phyloP scores from a whole-genome alignment of 441 rosid genomes.

The Biscutella laevigata region DNA sequence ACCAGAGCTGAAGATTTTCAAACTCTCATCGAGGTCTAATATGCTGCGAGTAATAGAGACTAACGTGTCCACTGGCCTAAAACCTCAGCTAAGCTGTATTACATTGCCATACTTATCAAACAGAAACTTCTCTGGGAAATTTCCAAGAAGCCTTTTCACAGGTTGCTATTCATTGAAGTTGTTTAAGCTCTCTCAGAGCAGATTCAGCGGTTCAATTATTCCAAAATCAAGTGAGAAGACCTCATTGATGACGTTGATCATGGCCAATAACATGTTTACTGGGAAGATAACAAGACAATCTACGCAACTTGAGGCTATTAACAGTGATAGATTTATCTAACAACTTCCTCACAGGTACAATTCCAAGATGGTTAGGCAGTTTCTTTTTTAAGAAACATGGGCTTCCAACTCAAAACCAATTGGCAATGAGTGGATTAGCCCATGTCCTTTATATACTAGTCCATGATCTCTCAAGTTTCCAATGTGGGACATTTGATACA shows the following conservation, averaged over 20 bases:
- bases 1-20: conserved; percentile 19
- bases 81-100: conserved; percentile 7
- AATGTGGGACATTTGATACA: no score
- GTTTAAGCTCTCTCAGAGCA: conserved; percentile 19
- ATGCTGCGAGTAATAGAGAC: conserved; percentile 10
- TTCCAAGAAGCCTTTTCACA: background rate
- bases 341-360: conserved; percentile 14
- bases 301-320: background rate
- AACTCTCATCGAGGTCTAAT: background rate
- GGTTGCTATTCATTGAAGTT: background rate
- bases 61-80: background rate
- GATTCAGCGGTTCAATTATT: conserved; percentile 13
- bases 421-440: no score
- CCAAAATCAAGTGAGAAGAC: conserved; percentile 4
- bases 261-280: conserved; percentile 19
- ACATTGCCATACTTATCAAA: background rate
- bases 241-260: background rate
- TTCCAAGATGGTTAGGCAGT: conserved; percentile 22
- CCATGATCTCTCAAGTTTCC: no score
- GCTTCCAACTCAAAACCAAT: no score
- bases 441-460: no score
- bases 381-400: no score
- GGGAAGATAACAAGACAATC: conserved; percentile 12
- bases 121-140: conserved; percentile 19
- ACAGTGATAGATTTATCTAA: conserved; percentile 1